Conservation (phyloP, 192 early-diverging fungal genomes). For the Entomortierella beljakovae region DNA sequence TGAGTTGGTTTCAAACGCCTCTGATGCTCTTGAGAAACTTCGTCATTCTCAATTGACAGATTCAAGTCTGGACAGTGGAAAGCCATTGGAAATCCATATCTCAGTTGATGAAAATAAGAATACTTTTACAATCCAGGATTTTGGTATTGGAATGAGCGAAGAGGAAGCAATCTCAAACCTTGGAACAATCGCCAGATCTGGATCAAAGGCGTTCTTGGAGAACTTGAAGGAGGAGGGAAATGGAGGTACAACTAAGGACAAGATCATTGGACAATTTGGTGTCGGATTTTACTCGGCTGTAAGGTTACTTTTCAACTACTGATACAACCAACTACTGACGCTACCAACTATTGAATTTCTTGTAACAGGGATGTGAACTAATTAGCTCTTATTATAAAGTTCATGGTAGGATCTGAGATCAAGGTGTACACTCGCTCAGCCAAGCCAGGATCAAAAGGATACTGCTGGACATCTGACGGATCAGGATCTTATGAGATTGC, state of each 20-base stretch:
- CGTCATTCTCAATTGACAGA: slow-evolving; percentile 63
- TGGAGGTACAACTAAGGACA: slow-evolving; percentile 62
- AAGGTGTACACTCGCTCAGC: slow-evolving; percentile 79
- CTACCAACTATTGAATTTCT: not conserved
- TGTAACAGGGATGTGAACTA: too few species aligned
- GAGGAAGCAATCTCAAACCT: slow-evolving; percentile 79
- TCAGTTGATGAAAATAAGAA: slow-evolving; percentile 61
- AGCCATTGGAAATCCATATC: slow-evolving; percentile 71
- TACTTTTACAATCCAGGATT: slow-evolving; percentile 75
- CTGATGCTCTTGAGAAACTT: slow-evolving; percentile 73
- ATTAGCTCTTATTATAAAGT: slow-evolving; percentile 64
- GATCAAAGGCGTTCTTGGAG: slow-evolving; percentile 84
- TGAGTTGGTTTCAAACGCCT: slow-evolving; percentile 73
- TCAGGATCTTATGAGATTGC: slow-evolving; percentile 82
- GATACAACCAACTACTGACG: not conserved
- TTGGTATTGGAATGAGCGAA: slow-evolving; percentile 86
- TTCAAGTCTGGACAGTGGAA: slow-evolving; percentile 51
- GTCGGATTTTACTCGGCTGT: slow-evolving; percentile 73
- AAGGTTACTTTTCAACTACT: not conserved
- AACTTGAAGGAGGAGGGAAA: slow-evolving; percentile 61
- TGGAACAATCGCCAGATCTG: slow-evolving; percentile 89
- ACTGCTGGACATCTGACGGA: slow-evolving; percentile 84
- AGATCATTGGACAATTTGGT: slow-evolving; percentile 91
- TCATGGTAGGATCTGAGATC: slow-evolving; percentile 84
- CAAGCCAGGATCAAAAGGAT: slow-evolving; percentile 70